phyloP scores from a whole-genome alignment of 225 moss, liverwort and hornwort species.

The Pseudisothecium myosuroides region DNA sequence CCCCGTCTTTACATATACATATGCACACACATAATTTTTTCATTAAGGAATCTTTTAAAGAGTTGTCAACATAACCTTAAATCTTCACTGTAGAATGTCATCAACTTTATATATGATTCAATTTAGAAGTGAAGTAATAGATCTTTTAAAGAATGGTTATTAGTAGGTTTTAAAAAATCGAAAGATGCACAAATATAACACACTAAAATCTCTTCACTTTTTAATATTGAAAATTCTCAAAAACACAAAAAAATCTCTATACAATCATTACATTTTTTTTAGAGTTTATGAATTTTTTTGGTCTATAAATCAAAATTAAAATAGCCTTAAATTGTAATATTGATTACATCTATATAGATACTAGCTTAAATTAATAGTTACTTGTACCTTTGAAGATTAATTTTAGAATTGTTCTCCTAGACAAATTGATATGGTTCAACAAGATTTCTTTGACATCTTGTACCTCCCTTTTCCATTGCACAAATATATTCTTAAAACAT shows the following conservation, averaged over 20 bases:
- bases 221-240: background rate
- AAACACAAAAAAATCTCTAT: background rate
- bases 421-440: background rate
- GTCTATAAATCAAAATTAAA: background rate
- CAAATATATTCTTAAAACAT: background rate
- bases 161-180: fast-evolving
- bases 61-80: background rate
- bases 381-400: background rate
- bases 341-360: background rate
- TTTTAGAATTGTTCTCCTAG: background rate
- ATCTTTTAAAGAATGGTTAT: background rate
- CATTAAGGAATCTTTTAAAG: background rate
- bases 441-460: background rate
- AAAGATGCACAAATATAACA: background rate
- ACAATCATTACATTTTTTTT: background rate
- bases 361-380: background rate
- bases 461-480: background rate
- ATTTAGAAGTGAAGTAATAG: background rate
- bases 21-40: background rate
- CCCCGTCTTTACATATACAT: background rate
- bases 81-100: background rate
- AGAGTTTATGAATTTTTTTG: background rate
- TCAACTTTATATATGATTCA: background rate
- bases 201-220: background rate
- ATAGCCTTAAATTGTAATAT: background rate